Base-by-base conservation (phyloP, 345 rosid species). In the Pistacia atlantica region DNA sequence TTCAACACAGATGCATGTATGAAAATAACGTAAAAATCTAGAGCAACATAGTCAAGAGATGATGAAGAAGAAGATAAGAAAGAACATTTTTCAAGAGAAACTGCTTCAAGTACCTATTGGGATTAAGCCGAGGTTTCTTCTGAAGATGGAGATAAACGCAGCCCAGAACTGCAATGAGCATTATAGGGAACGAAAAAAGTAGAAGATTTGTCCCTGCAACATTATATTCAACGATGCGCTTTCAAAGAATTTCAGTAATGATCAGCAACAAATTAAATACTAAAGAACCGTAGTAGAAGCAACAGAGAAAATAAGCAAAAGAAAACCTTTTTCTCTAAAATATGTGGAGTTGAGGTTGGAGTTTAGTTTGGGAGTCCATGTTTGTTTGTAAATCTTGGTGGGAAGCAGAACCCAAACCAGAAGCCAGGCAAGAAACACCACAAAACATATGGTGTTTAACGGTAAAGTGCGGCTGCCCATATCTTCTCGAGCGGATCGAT, bases 111-210 rank as follows among this genome's bases (percentile, higher is more conserved):
- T 49, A 82, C 89, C 82, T 77, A 49, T 65, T 73, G 76, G 76
- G 76, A 45, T 6, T 48, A 61, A 78, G 69, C 28, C 13, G 58
- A 71, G 80, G 69, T 71, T 78, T 82, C 74, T 82, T 86, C 79
- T 80, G 81, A 56, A 84, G 69, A 80, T 91, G 93, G 75, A 91
- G 89, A 84, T 84, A 85, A 61, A 87, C 46, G 69, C 97, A 88
- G 60, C 92, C 92, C 54, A 88, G 68, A 64, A 73, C 77, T 63
- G 95, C 88, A 56, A 91, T 81, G 66, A 89, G 76, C 89, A 90
- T 86, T 74, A 89, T 67, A 4, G 98, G 97, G 70, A 85, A 77
- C 4, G 93, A 80, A 38, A 89, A 88, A 48, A 91, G 85, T 73
- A 91, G 81, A 55, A 91, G 86, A 71, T 89, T 90, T 61, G 42